Percentiles rank a stretch among this genome's conserved stretches.
Conservation (phyloP, 2,329 filamentous ascomycete genomes). For the Coniochaeta ligniaria region DNA sequence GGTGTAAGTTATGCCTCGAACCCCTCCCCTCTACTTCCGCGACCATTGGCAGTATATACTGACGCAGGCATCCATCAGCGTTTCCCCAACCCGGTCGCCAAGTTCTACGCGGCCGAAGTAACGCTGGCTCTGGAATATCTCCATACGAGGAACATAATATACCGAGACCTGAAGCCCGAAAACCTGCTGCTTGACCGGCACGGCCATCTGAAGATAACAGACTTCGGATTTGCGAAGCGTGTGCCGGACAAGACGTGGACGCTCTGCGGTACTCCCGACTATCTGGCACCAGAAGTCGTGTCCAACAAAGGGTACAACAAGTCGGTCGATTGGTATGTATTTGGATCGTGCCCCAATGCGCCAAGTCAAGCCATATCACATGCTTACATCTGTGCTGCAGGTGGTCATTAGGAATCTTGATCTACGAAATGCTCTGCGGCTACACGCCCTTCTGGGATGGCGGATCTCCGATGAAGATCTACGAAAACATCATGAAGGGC, state of each 20-base stretch:
- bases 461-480: conserved; percentile 97
- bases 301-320: conserved; percentile 99
- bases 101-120: conserved; percentile 98
- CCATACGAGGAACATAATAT: conserved; percentile 92
- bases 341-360: background rate
- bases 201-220: conserved; percentile 92
- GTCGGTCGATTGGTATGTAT: conserved; percentile 87
- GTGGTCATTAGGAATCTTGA: conserved; percentile 97
- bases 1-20: conserved; percentile 46
- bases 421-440: conserved; percentile 98
- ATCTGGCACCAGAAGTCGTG: conserved; percentile 96
- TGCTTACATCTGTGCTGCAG: conserved; percentile 34
- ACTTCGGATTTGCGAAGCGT: conserved; percentile 97
- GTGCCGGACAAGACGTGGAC: conserved; percentile 99
- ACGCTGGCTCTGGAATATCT: conserved; percentile 93
- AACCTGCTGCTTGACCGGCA: conserved; percentile 88
- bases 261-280: conserved; percentile 93
- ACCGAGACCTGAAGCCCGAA: conserved; percentile 93
- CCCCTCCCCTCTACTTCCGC: background rate
- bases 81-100: conserved; percentile 96
- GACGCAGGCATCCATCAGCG: conserved; percentile 50
- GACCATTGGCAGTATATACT: background rate
- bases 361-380: conserved; percentile 5
- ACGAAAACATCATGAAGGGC: conserved; percentile 96
- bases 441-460: conserved; percentile 99